These are phyloP conservation scores for Penicillium malachiteum DNA, from an alignment of 495 filamentous ascomycete genomes.

Conservation along the genomic window DNA sequence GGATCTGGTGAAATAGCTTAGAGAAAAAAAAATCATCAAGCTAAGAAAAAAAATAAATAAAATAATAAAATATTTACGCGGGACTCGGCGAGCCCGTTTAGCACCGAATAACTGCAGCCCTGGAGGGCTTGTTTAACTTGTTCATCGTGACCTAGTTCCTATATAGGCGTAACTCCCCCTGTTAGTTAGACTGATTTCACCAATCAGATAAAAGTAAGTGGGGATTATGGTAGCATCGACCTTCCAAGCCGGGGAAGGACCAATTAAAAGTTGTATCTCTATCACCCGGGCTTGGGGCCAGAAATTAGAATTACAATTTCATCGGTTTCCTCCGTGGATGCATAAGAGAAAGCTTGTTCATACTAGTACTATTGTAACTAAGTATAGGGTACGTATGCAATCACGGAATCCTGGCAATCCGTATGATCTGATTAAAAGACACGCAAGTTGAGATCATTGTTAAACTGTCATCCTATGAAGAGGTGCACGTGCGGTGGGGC, in stretches of 20 bases:
- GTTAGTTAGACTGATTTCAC: too few relatives aligned
- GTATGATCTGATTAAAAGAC: too few relatives aligned
- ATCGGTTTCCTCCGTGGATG: not conserved
- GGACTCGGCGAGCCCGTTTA: not conserved
- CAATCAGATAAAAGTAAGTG: not conserved
- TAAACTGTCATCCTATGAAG: too few relatives aligned
- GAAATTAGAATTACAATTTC: not conserved
- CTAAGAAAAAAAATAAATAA: not conserved
- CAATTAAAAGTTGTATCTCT: not conserved
- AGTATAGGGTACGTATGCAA: too few relatives aligned
- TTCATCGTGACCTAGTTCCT: not conserved
- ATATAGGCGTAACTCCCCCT: too few relatives aligned
- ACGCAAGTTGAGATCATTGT: too few relatives aligned
- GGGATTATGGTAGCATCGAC: not conserved
- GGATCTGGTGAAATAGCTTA: not conserved
- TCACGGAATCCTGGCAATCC: too few relatives aligned
- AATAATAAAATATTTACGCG: not conserved
- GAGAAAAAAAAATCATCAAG: not conserved
- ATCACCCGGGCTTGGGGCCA: not conserved
- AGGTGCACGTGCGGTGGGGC: too few relatives aligned
- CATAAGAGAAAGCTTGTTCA: not conserved
- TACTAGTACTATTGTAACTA: not conserved
- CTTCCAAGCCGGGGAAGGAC: not conserved
- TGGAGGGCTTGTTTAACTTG: not conserved
- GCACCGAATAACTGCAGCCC: not conserved